Percentiles rank a stretch among this genome's conserved stretches.
These are phyloP conservation scores for Monosporozyma aerobia DNA, from an alignment of 805 yeast species.

Conservation along the genomic window DNA sequence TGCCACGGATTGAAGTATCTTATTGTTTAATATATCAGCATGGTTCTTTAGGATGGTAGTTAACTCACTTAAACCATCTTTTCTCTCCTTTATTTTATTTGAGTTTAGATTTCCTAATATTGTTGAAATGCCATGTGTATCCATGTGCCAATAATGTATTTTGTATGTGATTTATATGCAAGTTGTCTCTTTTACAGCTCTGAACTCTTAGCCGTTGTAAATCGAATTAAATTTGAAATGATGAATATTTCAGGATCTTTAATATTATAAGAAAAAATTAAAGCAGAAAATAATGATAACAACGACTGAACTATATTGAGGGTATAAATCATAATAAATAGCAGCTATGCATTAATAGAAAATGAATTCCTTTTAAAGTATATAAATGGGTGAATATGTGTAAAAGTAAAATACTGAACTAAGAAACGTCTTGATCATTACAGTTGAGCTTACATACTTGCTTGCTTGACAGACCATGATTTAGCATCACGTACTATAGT, in stretches of 20 bases:
- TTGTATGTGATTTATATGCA: background rate
- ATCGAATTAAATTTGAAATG: too few relatives aligned
- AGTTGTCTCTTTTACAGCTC: too few relatives aligned
- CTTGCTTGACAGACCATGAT: conserved; percentile 19
- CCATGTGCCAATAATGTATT: conserved; percentile 7
- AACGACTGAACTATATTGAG: too few relatives aligned
- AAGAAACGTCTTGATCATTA: background rate
- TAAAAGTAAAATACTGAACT: background rate
- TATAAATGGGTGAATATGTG: background rate
- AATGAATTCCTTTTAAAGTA: background rate
- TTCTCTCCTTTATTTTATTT: conserved; percentile 45
- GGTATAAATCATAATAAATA: too few relatives aligned
- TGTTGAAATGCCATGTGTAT: conserved; percentile 5
- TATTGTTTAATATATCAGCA: conserved; percentile 17
- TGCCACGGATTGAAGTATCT: conserved; percentile 14
- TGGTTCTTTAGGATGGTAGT: conserved; percentile 23
- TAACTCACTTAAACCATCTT: conserved; percentile 38
- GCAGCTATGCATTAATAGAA: too few relatives aligned
- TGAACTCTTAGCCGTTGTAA: too few relatives aligned
- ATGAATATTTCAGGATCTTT: too few relatives aligned
- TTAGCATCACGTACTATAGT: conserved; percentile 17
- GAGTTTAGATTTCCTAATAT: conserved; percentile 33
- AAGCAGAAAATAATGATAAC: too few relatives aligned
- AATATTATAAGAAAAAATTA: too few relatives aligned
- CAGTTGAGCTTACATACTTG: background rate